These are phyloP conservation scores for Aspergillus carlsbadensis DNA, from an alignment of 495 filamentous ascomycete genomes.

Conservation along the genomic window DNA sequence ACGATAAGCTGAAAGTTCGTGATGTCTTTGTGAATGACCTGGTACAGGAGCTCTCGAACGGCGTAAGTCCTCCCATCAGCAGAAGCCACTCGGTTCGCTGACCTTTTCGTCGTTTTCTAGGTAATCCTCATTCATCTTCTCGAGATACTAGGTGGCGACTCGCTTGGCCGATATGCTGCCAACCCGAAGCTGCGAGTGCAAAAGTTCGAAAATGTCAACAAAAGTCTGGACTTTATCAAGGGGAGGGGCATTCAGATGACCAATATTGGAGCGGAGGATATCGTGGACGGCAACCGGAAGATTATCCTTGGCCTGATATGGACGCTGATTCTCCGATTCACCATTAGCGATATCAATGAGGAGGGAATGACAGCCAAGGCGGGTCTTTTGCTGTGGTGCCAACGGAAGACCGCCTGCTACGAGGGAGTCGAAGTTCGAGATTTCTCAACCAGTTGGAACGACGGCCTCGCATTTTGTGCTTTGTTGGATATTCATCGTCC, in stretches of 20 bases:
- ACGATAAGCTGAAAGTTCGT: slow-evolving; percentile 83
- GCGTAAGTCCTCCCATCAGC: slow-evolving; percentile 56
- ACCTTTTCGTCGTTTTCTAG: slow-evolving; percentile 43
- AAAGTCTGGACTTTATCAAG: slow-evolving; percentile 89
- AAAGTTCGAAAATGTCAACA: slow-evolving; percentile 97
- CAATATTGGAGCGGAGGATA: slow-evolving; percentile 97
- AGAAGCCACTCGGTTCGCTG: neutral
- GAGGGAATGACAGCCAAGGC: slow-evolving; percentile 98
- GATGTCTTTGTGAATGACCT: slow-evolving; percentile 77
- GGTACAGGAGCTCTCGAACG: slow-evolving; percentile 85
- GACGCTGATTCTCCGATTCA: slow-evolving; percentile 96
- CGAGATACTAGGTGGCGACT: slow-evolving; percentile 90
- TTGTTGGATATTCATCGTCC: slow-evolving; percentile 95
- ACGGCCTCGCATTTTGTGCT: slow-evolving; percentile 95
- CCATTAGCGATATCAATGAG: slow-evolving; percentile 96
- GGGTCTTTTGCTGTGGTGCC: slow-evolving; percentile 93
- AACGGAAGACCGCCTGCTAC: slow-evolving; percentile 97
- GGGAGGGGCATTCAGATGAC: slow-evolving; percentile 91
- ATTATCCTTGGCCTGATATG: slow-evolving; percentile 96
- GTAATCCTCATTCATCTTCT: slow-evolving; percentile 94
- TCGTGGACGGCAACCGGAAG: slow-evolving; percentile 96
- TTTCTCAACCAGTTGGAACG: slow-evolving; percentile 95
- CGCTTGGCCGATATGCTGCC: slow-evolving; percentile 92
- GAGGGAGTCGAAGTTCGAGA: slow-evolving; percentile 92
- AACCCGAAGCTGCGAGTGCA: slow-evolving; percentile 95